Conservation (phyloP, 1,284 basidiomycete genomes). For the Marasmius fiardii region DNA sequence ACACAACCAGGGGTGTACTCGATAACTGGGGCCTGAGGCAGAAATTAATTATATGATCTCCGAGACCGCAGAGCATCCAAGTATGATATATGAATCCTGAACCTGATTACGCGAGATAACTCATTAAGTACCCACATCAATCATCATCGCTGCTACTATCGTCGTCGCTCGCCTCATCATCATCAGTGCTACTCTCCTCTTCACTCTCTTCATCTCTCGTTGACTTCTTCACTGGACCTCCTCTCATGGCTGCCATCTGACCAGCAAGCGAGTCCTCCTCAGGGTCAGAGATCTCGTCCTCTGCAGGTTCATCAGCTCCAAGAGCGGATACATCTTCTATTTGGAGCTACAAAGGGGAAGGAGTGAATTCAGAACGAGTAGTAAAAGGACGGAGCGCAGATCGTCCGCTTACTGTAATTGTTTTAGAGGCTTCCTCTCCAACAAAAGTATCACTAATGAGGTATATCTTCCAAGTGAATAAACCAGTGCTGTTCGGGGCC, state of each 20-base stretch:
- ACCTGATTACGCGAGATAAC: too few relatives aligned
- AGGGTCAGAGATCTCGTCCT: conserved; percentile 94
- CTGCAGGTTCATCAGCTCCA: conserved; percentile 57
- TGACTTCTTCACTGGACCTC: conserved; percentile 79
- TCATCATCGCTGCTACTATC: conserved; percentile 38
- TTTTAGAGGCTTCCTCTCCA: conserved; percentile 73
- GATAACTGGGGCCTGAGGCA: too few relatives aligned
- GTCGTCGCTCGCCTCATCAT: conserved; percentile 33
- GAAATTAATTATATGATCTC: too few relatives aligned
- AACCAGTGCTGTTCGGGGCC: conserved; percentile 81
- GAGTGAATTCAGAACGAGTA: neutral
- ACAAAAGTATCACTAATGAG: conserved; percentile 87
- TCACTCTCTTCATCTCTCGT: conserved; percentile 48
- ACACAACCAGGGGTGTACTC: too few relatives aligned
- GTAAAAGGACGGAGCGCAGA: conserved; percentile 3
- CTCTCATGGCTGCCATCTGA: conserved; percentile 98
- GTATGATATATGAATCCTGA: too few relatives aligned
- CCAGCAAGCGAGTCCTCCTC: conserved; percentile 95
- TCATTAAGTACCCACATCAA: too few relatives aligned
- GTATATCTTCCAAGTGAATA: conserved; percentile 89
- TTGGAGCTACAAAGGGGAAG: conserved; percentile 55
- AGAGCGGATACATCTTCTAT: conserved; percentile 72
- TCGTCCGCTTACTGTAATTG: conserved; percentile 62
- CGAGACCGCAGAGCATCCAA: too few relatives aligned
- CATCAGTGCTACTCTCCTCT: conserved; percentile 34